phyloP scores from a whole-genome alignment of 768 basidiomycete species.

The Holtermanniella nyarrowii region DNA sequence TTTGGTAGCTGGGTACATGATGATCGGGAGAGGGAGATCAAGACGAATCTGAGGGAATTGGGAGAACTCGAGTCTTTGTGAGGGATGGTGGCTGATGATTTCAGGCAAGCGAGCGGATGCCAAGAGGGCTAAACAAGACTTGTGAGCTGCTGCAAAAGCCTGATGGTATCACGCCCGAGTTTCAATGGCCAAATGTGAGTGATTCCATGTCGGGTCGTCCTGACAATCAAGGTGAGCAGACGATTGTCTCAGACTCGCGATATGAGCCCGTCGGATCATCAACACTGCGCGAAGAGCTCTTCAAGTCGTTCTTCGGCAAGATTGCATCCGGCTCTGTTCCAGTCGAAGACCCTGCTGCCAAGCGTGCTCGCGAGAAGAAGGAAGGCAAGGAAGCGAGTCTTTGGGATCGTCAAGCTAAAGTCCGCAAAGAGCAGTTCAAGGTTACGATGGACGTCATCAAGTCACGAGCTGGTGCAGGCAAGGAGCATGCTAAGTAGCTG shows the following conservation, averaged over 20 bases:
- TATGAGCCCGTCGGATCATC: conserved; percentile 94
- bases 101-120: conserved; percentile 63
- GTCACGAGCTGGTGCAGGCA: conserved; percentile 58
- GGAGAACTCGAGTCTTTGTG: conserved; percentile 65
- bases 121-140: conserved; percentile 73
- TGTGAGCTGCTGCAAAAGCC: conserved; percentile 67
- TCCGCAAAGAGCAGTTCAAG: conserved; percentile 52
- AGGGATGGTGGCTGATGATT: background rate
- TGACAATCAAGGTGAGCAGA: too few species aligned
- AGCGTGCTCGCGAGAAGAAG: conserved; percentile 44
- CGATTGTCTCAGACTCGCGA: conserved; percentile 62
- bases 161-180: conserved; percentile 47
- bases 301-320: conserved; percentile 62
- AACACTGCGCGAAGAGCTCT: conserved; percentile 83
- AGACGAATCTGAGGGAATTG: conserved; percentile 68
- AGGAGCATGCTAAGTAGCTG: conserved; percentile 66
- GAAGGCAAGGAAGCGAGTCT: conserved; percentile 67
- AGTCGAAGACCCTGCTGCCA: conserved; percentile 23
- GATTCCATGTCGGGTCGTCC: too few species aligned
- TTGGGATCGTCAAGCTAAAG: conserved; percentile 69
- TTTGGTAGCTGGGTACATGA: conserved; percentile 90
- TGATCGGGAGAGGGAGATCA: conserved; percentile 88
- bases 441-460: conserved; percentile 60
- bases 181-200: conserved; percentile 75
- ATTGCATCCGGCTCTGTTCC: conserved; percentile 32